A percentile compares a stretch with the other conserved stretches of the same genome.
Evolutionary conservation across 2,329 filamentous ascomycete species (phyloP).

Genomic region (Ceratocystis albifundus): DNA sequence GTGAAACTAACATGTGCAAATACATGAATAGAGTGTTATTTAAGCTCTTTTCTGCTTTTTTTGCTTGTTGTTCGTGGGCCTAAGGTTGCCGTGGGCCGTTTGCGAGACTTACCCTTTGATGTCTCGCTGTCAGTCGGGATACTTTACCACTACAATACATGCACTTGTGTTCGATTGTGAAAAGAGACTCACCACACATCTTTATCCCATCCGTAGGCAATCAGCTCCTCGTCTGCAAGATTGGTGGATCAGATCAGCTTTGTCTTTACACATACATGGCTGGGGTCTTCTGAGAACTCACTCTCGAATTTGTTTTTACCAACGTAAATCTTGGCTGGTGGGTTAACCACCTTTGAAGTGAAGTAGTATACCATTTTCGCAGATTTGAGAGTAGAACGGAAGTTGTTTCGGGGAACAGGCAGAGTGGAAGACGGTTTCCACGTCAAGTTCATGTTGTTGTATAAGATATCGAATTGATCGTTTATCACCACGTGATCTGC

Average conservation of each 20-base stretch:
- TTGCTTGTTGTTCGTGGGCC: not conserved
- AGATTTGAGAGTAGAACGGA: not conserved
- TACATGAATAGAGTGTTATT: not conserved
- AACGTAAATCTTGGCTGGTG: conserved; percentile 81
- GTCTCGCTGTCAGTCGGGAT: not conserved
- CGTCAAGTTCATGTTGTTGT: not conserved
- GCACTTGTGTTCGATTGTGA: too few species aligned
- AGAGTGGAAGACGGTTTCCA: not conserved
- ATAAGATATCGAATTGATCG: not conserved
- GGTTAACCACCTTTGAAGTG: conserved; percentile 70
- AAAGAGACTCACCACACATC: conserved; percentile 66
- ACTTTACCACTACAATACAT: not conserved
- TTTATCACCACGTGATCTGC: conserved; percentile 12
- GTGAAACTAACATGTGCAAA: conserved; percentile 56
- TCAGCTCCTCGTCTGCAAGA: conserved; percentile 77
- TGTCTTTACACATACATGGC: not conserved
- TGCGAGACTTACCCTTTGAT: conserved; percentile 1
- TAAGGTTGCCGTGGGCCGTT: not conserved
- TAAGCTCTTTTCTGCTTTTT: not conserved
- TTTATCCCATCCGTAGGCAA: conserved; percentile 86
- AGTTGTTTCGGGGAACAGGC: not conserved
- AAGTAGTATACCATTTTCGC: conserved; percentile 85
- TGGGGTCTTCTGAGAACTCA: conserved; percentile 36
- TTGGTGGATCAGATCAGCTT: conserved; percentile 3
- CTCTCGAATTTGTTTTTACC: conserved; percentile 99